Conservation (phyloP, 2,329 filamentous ascomycete genomes). For the Aspergillus pseudoterreus region DNA sequence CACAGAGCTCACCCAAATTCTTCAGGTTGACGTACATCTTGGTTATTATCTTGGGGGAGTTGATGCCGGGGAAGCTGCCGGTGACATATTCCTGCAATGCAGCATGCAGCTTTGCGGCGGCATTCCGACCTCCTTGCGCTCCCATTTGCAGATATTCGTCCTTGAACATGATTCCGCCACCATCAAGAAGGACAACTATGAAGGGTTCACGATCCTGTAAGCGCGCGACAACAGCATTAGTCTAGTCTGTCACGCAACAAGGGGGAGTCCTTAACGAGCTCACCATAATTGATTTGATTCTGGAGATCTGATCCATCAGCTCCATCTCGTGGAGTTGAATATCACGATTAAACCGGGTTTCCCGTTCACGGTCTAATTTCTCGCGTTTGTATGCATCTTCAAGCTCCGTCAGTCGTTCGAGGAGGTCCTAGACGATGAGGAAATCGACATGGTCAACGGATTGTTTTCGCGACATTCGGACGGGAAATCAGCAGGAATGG, state of each 20-base stretch:
- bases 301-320: conserved; percentile 45
- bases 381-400: conserved; percentile 42
- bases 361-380: conserved; percentile 46
- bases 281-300: conserved; percentile 46
- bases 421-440: conserved; percentile 38
- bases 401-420: conserved; percentile 42
- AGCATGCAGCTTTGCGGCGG: conserved; percentile 48
- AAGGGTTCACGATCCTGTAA: conserved; percentile 51
- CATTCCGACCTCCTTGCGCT: conserved; percentile 51
- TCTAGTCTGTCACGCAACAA: not conserved
- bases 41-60: conserved; percentile 47
- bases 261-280: not conserved
- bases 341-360: conserved; percentile 46
- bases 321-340: conserved; percentile 46
- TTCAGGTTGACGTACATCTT: conserved; percentile 54
- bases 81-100: conserved; percentile 44
- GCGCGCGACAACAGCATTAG: conserved; percentile 5
- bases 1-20: conserved; percentile 48
- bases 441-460: conserved; percentile 3
- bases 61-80: conserved; percentile 38
- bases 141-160: conserved; percentile 49
- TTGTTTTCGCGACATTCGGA: not conserved
- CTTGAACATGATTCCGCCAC: conserved; percentile 54
- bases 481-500: not conserved
- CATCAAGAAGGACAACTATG: conserved; percentile 53